Percentiles rank a stretch among this genome's conserved stretches.
Evolutionary conservation across 257 asterid genomes (phyloP).

Genomic region (Solanum gandarillasii): DNA sequence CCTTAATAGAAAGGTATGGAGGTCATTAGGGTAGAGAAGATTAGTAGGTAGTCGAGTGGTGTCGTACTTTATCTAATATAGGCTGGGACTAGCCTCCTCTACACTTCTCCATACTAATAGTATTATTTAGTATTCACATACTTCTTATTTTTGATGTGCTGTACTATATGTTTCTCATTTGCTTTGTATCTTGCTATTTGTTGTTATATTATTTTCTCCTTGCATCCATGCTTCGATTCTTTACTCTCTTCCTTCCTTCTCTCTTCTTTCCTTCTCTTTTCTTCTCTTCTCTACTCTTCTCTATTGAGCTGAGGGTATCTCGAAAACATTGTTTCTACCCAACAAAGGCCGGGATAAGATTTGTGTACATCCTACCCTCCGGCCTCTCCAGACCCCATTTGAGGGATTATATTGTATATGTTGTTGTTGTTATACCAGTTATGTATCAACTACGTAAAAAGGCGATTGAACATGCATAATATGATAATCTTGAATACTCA

Average conservation of each 20-base stretch:
- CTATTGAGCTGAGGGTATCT: neutral
- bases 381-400: neutral
- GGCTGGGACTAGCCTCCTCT: neutral
- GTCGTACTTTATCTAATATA: no score
- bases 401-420: neutral
- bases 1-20: neutral
- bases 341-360: neutral
- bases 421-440: neutral
- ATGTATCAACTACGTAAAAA: neutral
- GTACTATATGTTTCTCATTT: neutral
- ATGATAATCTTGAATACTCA: neutral
- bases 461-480: neutral
- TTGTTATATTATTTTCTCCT: neutral
- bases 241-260: neutral
- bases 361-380: neutral
- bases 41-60: neutral
- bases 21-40: neutral
- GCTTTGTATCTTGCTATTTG: neutral
- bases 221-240: neutral
- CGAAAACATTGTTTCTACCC: neutral
- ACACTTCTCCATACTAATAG: neutral
- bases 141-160: neutral
- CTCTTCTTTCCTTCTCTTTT: no score
- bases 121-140: neutral
- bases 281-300: neutral